These are phyloP conservation scores for Rhodotorula sp. DNA, from an alignment of 1,284 basidiomycete species.

Conservation along the genomic window DNA sequence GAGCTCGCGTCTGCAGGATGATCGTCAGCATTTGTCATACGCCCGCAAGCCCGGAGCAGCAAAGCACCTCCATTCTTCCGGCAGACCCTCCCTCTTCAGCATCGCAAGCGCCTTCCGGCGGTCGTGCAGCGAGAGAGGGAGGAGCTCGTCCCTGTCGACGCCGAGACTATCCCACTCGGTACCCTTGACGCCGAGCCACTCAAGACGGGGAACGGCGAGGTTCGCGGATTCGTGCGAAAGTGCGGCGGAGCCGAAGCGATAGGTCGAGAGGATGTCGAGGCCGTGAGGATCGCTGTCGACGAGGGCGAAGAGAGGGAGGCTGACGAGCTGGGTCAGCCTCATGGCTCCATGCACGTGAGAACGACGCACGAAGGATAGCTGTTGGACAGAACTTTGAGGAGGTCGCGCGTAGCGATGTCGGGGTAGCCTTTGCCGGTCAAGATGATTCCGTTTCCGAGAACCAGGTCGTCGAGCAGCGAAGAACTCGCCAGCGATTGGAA, in stretches of 20 bases:
- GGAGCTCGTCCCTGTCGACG: slow-evolving; percentile 61
- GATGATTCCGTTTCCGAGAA: slow-evolving; percentile 63
- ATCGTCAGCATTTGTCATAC: background rate
- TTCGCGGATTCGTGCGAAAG: slow-evolving; percentile 65
- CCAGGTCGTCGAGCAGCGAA: slow-evolving; percentile 55
- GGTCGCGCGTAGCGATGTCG: slow-evolving; percentile 78
- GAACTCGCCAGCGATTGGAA: slow-evolving; percentile 74
- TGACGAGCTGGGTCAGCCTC: slow-evolving; percentile 44
- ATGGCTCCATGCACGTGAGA: slow-evolving; percentile 8
- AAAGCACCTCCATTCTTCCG: slow-evolving; percentile 68
- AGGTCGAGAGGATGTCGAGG: slow-evolving; percentile 80
- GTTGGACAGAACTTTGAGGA: slow-evolving; percentile 68
- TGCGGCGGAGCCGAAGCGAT: slow-evolving; percentile 55
- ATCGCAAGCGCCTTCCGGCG: slow-evolving; percentile 71
- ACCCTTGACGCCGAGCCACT: slow-evolving; percentile 75
- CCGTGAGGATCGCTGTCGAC: slow-evolving; percentile 89
- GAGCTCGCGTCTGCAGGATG: slow-evolving; percentile 64
- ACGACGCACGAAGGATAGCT: slow-evolving; percentile 58
- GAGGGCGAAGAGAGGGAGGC: slow-evolving; percentile 69
- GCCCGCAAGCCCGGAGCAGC: background rate
- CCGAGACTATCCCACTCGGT: slow-evolving; percentile 64
- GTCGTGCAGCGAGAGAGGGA: slow-evolving; percentile 70
- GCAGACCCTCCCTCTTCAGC: slow-evolving; percentile 59
- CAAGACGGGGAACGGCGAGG: slow-evolving; percentile 63
- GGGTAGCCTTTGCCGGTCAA: slow-evolving; percentile 92